Evolutionary conservation across 225 moss, liverwort and hornwort species (phyloP).

Genomic region (Marchantia paleacea): DNA sequence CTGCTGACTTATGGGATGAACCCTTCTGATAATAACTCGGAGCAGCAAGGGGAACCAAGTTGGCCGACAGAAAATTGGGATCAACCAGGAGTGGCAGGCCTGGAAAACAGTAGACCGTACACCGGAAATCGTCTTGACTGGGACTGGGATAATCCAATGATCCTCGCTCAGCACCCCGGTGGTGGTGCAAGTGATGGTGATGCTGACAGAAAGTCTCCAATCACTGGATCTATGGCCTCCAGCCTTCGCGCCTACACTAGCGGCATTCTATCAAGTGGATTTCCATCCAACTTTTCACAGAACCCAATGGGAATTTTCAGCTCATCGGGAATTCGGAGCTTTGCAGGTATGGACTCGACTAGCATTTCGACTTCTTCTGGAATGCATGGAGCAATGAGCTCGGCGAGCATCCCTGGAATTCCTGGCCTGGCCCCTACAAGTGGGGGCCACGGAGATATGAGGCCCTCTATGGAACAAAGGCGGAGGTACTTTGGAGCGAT

Average conservation of each 20-base stretch:
- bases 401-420: conserved; percentile 81
- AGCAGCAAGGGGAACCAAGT: conserved; percentile 79
- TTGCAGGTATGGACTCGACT: conserved; percentile 63
- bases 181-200: conserved; percentile 76
- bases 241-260: conserved; percentile 75
- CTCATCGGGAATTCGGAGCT: conserved; percentile 83
- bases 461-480: conserved; percentile 55
- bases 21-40: conserved; percentile 91
- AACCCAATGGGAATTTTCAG: conserved; percentile 86
- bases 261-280: conserved; percentile 78
- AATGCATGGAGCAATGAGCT: conserved; percentile 58
- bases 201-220: conserved; percentile 57
- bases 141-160: conserved; percentile 96
- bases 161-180: conserved; percentile 75
- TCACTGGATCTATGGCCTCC: conserved; percentile 59
- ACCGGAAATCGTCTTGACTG: conserved; percentile 75
- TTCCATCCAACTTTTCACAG: conserved; percentile 93
- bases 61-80: conserved; percentile 96
- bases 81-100: conserved; percentile 67
- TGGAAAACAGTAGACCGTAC: conserved; percentile 64
- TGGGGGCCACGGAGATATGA: conserved; percentile 63
- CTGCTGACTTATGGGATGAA: conserved; percentile 95
- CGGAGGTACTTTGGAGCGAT: conserved; percentile 57
- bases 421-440: conserved; percentile 96
- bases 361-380: conserved; percentile 64